Evolutionary conservation across 2,329 filamentous ascomycete genomes (phyloP), one percentile per base, ranked within the genome.

Genomic region (Microcera coccophila): DNA sequence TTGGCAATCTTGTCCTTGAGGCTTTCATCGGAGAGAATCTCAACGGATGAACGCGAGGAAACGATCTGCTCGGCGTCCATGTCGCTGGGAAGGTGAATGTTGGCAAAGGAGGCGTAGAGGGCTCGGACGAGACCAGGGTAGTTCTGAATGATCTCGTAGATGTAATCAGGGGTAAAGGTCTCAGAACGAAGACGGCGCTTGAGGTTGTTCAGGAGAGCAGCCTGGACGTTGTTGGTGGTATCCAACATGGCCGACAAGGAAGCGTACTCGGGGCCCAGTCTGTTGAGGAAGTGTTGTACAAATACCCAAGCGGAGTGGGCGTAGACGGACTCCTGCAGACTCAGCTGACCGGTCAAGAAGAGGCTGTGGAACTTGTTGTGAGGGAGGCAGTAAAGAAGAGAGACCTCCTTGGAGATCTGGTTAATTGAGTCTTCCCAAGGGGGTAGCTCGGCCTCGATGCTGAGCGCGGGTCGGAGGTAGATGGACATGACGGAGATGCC

Each of bases 351-450:
- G 14, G 80, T 82, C 38, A 87, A 87, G 66, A 98, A 98, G 57
- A 95, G 81, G 45, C 77, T 74, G 69, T 96, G 91, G 66, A 98
- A 89, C 69, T 90, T 93, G 76, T 95, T 98, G 67, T 95, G 91
- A 12, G 93, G 93, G 54, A 98, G 86, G 66, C 93, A 98, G 80
- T 97, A 98, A 15, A 98, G 76, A 45, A 98, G 79, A 2, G 93
- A 97, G 38, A 95, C 85, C 68, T 98, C 93, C 77, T 97, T 97
- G 73, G 93, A 95, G 72, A 98, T 96, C 70, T 98, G 93, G 69
- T 96, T 88, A 54, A 98, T 95, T 3, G 91, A 93, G 55, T 91
- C 85, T 60, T 96, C 89, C 54, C 97, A 89, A 1, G 90, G 85
- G 29, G 91, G 90, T 62, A 72, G 71, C 43, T 77, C 74, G 32